Conservation (phyloP, 148 eudicot genomes). For the Vaccinium myrtillus region DNA sequence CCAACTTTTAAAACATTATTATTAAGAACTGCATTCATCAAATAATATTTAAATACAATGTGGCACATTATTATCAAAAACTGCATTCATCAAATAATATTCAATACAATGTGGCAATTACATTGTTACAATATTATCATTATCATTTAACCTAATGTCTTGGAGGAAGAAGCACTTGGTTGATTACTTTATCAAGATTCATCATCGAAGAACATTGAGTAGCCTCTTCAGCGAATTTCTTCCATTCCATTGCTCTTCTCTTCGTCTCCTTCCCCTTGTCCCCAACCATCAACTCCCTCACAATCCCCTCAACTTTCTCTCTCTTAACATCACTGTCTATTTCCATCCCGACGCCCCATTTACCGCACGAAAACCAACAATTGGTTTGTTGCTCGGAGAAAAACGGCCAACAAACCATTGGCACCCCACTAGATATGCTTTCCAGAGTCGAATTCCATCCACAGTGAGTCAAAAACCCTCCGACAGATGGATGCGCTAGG, state of each 20-base stretch:
- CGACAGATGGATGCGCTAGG: neutral
- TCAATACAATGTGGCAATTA: no score
- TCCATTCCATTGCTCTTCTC: slow-evolving; percentile 10
- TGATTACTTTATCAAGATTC: slow-evolving; percentile 12
- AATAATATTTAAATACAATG: no score
- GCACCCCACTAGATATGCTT: slow-evolving; percentile 13
- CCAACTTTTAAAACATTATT: no score
- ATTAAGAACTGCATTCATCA: no score
- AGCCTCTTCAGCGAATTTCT: neutral
- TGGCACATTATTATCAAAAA: no score
- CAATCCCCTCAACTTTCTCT: neutral
- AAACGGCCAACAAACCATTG: slow-evolving; percentile 14
- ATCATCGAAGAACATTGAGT: neutral
- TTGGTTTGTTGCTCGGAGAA: slow-evolving; percentile 14
- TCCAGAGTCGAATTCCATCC: slow-evolving; percentile 19
- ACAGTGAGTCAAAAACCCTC: slow-evolving; percentile 10
- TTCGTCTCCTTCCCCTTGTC: slow-evolving; percentile 12
- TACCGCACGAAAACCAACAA: neutral
- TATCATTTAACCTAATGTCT: neutral
- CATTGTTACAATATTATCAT: no score
- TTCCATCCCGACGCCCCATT: slow-evolving; percentile 14
- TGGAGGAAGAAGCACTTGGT: neutral
- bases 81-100: no score
- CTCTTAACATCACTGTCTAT: slow-evolving; percentile 8
- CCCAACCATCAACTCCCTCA: slow-evolving; percentile 14